phyloP scores from a whole-genome alignment of 495 filamentous ascomycete genomes.

The Aspergillus sclerotiicarbonarius region DNA sequence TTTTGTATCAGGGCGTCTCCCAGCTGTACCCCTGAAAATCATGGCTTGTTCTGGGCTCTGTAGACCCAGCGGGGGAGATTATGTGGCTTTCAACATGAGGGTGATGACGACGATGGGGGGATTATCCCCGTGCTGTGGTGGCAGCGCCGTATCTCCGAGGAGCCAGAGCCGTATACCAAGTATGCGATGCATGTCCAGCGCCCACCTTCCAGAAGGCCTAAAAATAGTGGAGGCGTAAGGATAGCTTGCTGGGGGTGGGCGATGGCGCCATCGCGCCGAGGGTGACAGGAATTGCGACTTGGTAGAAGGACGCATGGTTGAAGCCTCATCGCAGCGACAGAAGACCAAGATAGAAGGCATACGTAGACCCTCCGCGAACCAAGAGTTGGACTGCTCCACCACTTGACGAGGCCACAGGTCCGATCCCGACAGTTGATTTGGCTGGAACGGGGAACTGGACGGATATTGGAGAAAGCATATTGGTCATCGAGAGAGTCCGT shows the following conservation, averaged over 20 bases:
- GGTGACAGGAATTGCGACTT: not conserved
- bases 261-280: not conserved
- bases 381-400: constrained; percentile 18
- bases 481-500: constrained; percentile 4
- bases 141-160: not conserved
- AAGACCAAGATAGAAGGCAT: not conserved
- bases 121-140: not conserved
- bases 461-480: constrained; percentile 2
- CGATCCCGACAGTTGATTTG: constrained; percentile 2
- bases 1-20: not conserved
- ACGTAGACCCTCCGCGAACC: constrained; percentile 16
- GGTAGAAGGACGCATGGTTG: not conserved
- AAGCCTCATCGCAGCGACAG: not conserved
- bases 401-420: constrained; percentile 12
- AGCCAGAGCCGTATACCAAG: not conserved
- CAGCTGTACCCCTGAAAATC: constrained; percentile 24
- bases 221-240: not conserved
- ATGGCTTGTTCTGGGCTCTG: constrained; percentile 10
- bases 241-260: not conserved
- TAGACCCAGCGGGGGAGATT: not conserved
- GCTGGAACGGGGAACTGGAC: no score
- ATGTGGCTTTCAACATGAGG: constrained; percentile 1
- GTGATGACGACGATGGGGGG: constrained; percentile 6
- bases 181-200: not conserved
- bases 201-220: constrained; percentile 2